Evolutionary conservation across 2,329 filamentous ascomycete genomes (phyloP).

Genomic region (Bipolaris sorokiniana): DNA sequence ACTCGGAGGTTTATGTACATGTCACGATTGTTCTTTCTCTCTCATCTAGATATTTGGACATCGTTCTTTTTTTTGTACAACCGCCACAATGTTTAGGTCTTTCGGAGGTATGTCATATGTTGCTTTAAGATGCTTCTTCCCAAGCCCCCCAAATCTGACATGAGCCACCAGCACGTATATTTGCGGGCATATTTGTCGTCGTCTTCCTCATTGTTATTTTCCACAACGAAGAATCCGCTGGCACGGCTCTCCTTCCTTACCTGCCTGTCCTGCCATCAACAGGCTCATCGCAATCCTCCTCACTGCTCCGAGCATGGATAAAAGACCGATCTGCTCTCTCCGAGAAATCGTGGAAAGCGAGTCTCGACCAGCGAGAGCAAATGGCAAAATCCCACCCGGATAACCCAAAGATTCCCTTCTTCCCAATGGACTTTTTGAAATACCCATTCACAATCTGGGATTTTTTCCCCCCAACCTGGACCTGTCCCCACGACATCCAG

Average conservation of each 20-base stretch:
- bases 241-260: constrained; percentile 30
- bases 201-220: constrained; percentile 36
- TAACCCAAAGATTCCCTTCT: constrained; percentile 41
- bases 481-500: constrained; percentile 44
- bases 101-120: constrained; percentile 25
- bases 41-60: not conserved
- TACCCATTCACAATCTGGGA: constrained; percentile 45
- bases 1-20: constrained; percentile 14
- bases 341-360: constrained; percentile 40
- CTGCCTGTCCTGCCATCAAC: constrained; percentile 28
- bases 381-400: constrained; percentile 37
- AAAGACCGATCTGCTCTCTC: constrained; percentile 40
- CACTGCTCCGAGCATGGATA: constrained; percentile 31
- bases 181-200: constrained; percentile 30
- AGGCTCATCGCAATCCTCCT: constrained; percentile 19
- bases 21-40: constrained; percentile 5
- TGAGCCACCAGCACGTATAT: constrained; percentile 23
- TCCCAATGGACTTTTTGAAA: constrained; percentile 39
- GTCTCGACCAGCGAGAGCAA: constrained; percentile 33
- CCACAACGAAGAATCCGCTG: constrained; percentile 31
- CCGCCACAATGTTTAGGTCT: constrained; percentile 26
- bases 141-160: constrained; percentile 7
- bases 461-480: constrained; percentile 43
- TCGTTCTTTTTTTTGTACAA: constrained; percentile 1
- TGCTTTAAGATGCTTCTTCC: not conserved